These are phyloP conservation scores for Plantago lanceolata DNA, from an alignment of 305 asterid species.

Conservation along the genomic window DNA sequence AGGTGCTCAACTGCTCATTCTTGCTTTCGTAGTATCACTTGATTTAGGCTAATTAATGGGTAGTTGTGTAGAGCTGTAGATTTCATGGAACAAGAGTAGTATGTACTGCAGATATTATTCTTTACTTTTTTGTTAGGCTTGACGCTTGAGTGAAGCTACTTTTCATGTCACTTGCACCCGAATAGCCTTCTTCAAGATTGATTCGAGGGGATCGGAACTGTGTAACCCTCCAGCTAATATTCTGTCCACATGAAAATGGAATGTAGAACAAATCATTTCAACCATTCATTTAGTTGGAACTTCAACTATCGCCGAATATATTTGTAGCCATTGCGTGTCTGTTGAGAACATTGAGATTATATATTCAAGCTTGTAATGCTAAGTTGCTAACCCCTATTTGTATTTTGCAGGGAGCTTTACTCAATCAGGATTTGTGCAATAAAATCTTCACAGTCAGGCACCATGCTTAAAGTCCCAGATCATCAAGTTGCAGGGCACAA, in stretches of 20 bases:
- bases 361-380: not conserved
- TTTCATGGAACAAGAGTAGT: too few species aligned
- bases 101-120: too few species aligned
- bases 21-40: too few species aligned
- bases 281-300: not conserved
- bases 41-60: too few species aligned
- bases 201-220: too few species aligned
- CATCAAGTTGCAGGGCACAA: slow-evolving; percentile 91
- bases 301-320: too few species aligned
- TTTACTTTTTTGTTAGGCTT: too few species aligned
- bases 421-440: too few species aligned
- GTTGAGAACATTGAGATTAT: not conserved
- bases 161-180: not conserved
- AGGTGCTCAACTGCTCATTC: too few species aligned
- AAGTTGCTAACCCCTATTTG: not conserved
- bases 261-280: not conserved
- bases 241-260: not conserved
- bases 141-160: not conserved
- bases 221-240: too few species aligned
- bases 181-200: not conserved
- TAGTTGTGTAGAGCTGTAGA: too few species aligned
- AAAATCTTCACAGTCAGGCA: not conserved
- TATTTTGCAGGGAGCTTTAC: not conserved
- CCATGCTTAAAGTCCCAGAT: slow-evolving; percentile 71
- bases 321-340: not conserved